Conservation (phyloP, 805 yeast species). For the Kurtzmaniella cleridarum region DNA sequence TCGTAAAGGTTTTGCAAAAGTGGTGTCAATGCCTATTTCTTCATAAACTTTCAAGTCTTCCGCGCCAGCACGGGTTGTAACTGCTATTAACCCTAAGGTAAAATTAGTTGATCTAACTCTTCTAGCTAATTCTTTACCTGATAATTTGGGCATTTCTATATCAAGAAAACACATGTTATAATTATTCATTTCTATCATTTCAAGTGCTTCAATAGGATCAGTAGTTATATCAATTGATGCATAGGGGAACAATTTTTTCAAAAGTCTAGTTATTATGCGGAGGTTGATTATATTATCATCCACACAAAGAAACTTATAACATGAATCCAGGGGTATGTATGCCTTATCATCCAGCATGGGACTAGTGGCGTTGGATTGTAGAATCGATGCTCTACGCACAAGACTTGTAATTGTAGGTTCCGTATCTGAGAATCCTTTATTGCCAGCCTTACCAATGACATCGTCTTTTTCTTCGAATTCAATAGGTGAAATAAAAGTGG, state of each 20-base stretch:
- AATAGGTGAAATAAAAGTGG: not conserved
- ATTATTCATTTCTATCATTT: conserved; percentile 14
- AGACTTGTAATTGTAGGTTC: not conserved
- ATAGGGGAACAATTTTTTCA: conserved; percentile 30
- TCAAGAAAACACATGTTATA: conserved; percentile 36
- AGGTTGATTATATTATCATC: conserved; percentile 40
- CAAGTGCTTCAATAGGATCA: conserved; percentile 24
- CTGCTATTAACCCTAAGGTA: conserved; percentile 29
- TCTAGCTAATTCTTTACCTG: conserved; percentile 35
- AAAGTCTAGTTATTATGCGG: conserved; percentile 27
- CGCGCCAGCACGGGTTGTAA: conserved; percentile 28
- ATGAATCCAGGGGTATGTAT: conserved; percentile 2
- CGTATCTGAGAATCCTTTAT: not conserved
- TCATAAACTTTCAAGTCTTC: conserved; percentile 26
- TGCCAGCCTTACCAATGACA: not conserved
- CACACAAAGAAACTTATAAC: conserved; percentile 23
- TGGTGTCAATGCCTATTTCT: conserved; percentile 33
- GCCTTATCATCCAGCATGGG: conserved; percentile 3
- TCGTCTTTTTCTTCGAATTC: not conserved
- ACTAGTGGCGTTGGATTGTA: conserved; percentile 2
- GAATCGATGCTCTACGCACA: conserved; percentile 1
- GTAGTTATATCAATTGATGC: conserved; percentile 14
- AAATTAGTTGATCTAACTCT: conserved; percentile 9
- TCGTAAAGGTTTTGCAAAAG: conserved; percentile 37
- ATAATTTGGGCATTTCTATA: conserved; percentile 40